Conservation (phyloP, 164 flowering plant genomes). For the Magnolia kwangsiensis region DNA sequence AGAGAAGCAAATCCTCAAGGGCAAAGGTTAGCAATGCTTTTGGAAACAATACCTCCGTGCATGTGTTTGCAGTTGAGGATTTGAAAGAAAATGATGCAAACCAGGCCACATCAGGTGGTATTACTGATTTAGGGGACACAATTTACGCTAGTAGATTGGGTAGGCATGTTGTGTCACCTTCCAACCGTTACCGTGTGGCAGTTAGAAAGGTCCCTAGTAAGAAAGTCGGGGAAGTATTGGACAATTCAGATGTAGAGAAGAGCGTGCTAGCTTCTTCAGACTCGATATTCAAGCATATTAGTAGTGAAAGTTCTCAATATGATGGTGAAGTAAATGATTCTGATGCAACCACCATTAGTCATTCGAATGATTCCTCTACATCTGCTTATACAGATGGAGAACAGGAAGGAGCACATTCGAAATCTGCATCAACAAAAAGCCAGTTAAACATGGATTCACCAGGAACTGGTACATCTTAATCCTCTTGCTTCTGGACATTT, state of each 20-base stretch:
- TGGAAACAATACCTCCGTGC: slow-evolving; percentile 1
- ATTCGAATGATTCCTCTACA: slow-evolving; percentile 36
- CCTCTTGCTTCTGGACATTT: background rate
- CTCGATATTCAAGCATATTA: slow-evolving; percentile 39
- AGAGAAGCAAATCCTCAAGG: slow-evolving; percentile 11
- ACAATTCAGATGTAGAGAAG: slow-evolving; percentile 26
- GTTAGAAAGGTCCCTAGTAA: slow-evolving; percentile 18
- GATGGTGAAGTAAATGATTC: slow-evolving; percentile 32
- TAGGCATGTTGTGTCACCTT: slow-evolving; percentile 10
- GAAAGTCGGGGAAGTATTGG: slow-evolving; percentile 26
- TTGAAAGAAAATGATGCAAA: slow-evolving; percentile 11
- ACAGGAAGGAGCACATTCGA: slow-evolving; percentile 9
- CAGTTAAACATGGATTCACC: slow-evolving; percentile 20
- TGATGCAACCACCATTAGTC: slow-evolving; percentile 44
- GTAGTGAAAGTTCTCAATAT: slow-evolving; percentile 42
- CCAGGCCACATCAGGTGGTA: slow-evolving; percentile 21
- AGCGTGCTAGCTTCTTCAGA: slow-evolving; percentile 31
- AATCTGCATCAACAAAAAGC: background rate
- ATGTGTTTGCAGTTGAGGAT: background rate
- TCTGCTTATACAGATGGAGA: slow-evolving; percentile 48
- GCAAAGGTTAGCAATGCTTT: slow-evolving; percentile 14
- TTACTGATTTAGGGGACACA: slow-evolving; percentile 18
- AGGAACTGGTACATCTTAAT: slow-evolving; percentile 30
- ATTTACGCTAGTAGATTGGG: slow-evolving; percentile 6
- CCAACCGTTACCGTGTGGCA: slow-evolving; percentile 8